Conservation (phyloP, 1,139 yeast genomes). For the Kodamaea sp. region DNA sequence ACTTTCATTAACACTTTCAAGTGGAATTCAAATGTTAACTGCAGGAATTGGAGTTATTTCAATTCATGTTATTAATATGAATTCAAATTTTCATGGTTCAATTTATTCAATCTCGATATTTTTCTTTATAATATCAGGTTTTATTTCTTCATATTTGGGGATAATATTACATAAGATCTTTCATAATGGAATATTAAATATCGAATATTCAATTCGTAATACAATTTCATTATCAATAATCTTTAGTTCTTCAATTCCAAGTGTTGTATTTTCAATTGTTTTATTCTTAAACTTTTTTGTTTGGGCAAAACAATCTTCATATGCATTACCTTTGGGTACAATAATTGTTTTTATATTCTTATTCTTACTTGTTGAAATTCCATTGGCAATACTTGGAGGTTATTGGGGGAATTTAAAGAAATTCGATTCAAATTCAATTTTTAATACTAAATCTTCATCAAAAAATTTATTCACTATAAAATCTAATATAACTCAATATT, state of each 20-base stretch:
- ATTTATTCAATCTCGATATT: slow-evolving; percentile 57
- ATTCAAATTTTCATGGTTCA: slow-evolving; percentile 49
- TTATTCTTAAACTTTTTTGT: slow-evolving; percentile 62
- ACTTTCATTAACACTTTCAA: slow-evolving; percentile 58
- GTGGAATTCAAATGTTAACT: slow-evolving; percentile 70
- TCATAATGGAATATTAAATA: slow-evolving; percentile 32
- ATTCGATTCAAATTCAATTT: slow-evolving; percentile 22
- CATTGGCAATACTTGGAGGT: slow-evolving; percentile 75
- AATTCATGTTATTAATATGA: slow-evolving; percentile 51
- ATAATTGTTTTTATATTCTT: slow-evolving; percentile 14
- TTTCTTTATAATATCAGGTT: slow-evolving; percentile 65
- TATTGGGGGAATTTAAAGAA: slow-evolving; percentile 45
- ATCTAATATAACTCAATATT: slow-evolving; percentile 5
- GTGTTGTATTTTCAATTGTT: slow-evolving; percentile 49
- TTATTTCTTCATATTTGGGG: slow-evolving; percentile 70
- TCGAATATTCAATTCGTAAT: slow-evolving; percentile 19
- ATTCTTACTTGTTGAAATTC: slow-evolving; percentile 65
- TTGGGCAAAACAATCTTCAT: slow-evolving; percentile 74
- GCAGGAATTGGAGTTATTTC: slow-evolving; percentile 60
- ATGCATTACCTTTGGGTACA: slow-evolving; percentile 55
- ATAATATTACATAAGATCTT: slow-evolving; percentile 56
- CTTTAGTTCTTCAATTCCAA: slow-evolving; percentile 63
- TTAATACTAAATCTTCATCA: slow-evolving; percentile 2
- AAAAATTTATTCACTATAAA: slow-evolving; percentile 4
- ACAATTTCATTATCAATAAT: slow-evolving; percentile 38